Evolutionary conservation across 2,329 filamentous ascomycete genomes (phyloP), one percentile per base, ranked within the genome.

Genomic region (Fusarium sp.): DNA sequence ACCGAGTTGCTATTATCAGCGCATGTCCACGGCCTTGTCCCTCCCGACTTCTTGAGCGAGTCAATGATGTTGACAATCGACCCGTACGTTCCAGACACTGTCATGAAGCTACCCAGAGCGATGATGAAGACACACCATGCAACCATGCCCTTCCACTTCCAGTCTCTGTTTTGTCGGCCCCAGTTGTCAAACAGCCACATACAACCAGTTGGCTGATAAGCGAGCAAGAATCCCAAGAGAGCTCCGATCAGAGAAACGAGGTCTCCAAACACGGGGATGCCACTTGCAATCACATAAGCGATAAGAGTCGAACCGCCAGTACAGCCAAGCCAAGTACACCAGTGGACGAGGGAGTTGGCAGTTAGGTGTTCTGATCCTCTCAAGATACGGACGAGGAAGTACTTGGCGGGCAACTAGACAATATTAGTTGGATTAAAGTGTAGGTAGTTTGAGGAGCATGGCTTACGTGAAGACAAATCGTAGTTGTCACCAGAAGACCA

Each of bases 11-110:
- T 86, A 76, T 86, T 86, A 54, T 86, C 84, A 0, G 81, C 82
- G 63, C 84, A 86, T 2, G 83, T 82, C 79, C 83, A 86, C 0
- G 83, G 83, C 2, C 75, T 71, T 6, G 84, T 83, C 1, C 84
- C 84, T 1, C 81, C 82, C 1, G 76, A 76, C 32, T 61, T 67
- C 47, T 79, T 78, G 69, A 86, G 85, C 1, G 78, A 78, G 6
- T 82, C 79, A 4, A 78, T 81, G 20, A 77, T 76, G 7, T 76
- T 76, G 17, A 85, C 79, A 8, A 87, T 76, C 2, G 84, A 85
- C 6, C 85, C 85, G 56, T 86, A 87, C 0, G 85, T 86, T 4
- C 85, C 86, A 12, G 80, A 81, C 32, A 86, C 76, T 80, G 84
- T 86, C 4, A 86, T 66, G 71, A 86, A 87, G 0, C 68, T 76